Percentiles rank a stretch among this genome's conserved stretches.
phyloP scores from a whole-genome alignment of 2,329 filamentous ascomycete genomes.

The Exophiala spinifera region DNA sequence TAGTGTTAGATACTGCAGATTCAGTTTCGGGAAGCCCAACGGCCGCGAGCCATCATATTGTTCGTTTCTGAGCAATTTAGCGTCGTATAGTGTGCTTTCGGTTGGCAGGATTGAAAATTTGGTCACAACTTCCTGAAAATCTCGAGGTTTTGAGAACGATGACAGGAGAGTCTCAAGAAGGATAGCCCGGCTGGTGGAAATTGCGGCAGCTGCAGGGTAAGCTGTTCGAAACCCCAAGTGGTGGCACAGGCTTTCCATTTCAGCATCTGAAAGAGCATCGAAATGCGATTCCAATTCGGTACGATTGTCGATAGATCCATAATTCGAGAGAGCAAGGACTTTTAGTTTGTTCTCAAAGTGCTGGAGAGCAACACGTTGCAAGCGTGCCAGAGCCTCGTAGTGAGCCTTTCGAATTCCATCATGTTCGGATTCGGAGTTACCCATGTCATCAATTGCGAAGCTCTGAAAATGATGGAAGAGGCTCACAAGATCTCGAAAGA shows the following conservation, averaged over 20 bases:
- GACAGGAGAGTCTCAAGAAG: conserved; percentile 67
- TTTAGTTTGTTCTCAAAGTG: conserved; percentile 86
- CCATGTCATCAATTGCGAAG: conserved; percentile 90
- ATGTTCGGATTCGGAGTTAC: conserved; percentile 69
- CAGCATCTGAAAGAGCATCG: conserved; percentile 67
- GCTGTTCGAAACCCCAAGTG: conserved; percentile 73
- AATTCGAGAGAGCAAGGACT: conserved; percentile 89
- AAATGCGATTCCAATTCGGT: conserved; percentile 75
- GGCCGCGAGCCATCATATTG: conserved; percentile 82
- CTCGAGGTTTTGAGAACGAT: conserved; percentile 70
- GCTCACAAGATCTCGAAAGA: conserved; percentile 75
- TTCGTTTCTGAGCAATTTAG: conserved; percentile 74
- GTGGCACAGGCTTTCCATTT: conserved; percentile 66
- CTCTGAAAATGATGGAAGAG: conserved; percentile 83
- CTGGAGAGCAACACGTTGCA: conserved; percentile 76
- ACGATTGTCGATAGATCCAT: conserved; percentile 78
- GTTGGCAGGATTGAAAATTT: conserved; percentile 77
- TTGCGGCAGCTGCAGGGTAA: conserved; percentile 70
- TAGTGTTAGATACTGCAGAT: conserved; percentile 90
- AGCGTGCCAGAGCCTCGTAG: conserved; percentile 68
- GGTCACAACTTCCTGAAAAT: conserved; percentile 76
- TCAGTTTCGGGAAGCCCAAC: conserved; percentile 87
- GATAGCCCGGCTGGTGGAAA: conserved; percentile 58
- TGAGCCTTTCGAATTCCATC: conserved; percentile 76
- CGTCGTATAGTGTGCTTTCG: conserved; percentile 75